Percentiles rank a stretch among this genome's conserved stretches.
Evolutionary conservation across 2,329 filamentous ascomycete species (phyloP).

Genomic region (Fusarium solani-melongenae): DNA sequence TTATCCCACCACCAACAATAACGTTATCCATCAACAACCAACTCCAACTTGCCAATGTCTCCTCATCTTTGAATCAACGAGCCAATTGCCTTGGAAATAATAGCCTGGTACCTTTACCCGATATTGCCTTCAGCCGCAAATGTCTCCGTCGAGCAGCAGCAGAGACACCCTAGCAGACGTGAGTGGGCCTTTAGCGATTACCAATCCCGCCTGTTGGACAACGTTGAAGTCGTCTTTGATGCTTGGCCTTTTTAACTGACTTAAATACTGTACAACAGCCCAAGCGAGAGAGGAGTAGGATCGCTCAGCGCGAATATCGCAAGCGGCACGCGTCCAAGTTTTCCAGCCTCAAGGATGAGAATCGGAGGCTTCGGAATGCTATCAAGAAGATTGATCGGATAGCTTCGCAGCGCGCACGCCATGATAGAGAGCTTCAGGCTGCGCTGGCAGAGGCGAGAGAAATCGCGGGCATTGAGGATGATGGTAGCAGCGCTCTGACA

Average conservation of each 20-base stretch:
- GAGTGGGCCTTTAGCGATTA: conserved; percentile 29
- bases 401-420: conserved; percentile 15
- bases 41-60: neutral
- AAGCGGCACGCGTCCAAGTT: conserved; percentile 42
- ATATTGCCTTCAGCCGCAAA: neutral
- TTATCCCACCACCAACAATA: conserved; percentile 12
- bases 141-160: conserved; percentile 28
- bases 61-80: neutral
- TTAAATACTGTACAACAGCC: conserved; percentile 20
- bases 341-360: conserved; percentile 40
- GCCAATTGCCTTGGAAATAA: neutral
- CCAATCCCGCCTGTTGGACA: conserved; percentile 5
- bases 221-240: neutral
- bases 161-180: conserved; percentile 22
- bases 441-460: conserved; percentile 29
- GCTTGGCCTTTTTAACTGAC: neutral
- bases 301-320: conserved; percentile 42
- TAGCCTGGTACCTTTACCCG: neutral
- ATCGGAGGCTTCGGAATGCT: conserved; percentile 36
- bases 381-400: conserved; percentile 30
- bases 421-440: conserved; percentile 24
- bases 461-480: conserved; percentile 9
- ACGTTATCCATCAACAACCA: conserved; percentile 17
- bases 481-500: neutral
- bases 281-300: conserved; percentile 41